A percentile compares a stretch with the other conserved stretches of the same genome.
Evolutionary conservation across 2,329 filamentous ascomycete genomes (phyloP).

Genomic region (Microsporum canis): DNA sequence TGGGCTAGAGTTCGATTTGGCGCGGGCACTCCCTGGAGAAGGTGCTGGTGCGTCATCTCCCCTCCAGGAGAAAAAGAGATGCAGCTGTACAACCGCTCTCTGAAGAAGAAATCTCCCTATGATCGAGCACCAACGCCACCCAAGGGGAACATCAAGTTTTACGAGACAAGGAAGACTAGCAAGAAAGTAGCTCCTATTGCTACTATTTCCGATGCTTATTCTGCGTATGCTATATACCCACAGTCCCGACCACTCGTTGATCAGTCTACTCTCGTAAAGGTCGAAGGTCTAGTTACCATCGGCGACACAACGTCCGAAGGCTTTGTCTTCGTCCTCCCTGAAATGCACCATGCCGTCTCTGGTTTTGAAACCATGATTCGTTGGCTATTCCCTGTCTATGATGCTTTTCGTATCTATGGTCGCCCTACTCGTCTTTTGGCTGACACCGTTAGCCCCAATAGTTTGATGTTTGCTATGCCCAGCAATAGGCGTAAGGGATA

Average conservation of each 20-base stretch:
- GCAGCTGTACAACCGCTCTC: conserved; percentile 67
- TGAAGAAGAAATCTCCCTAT: conserved; percentile 74
- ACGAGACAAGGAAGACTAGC: conserved; percentile 72
- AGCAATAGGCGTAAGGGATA: conserved; percentile 81
- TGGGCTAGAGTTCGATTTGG: conserved; percentile 95
- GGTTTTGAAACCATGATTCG: conserved; percentile 93
- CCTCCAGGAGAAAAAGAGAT: conserved; percentile 91
- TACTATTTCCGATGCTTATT: conserved; percentile 79
- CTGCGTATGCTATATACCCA: conserved; percentile 90
- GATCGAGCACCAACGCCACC: conserved; percentile 59
- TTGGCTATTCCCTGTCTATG: conserved; percentile 86
- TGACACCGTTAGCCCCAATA: conserved; percentile 73
- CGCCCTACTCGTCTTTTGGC: conserved; percentile 77
- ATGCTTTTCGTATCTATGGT: conserved; percentile 84
- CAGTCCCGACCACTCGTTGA: conserved; percentile 90
- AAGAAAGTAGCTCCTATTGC: conserved; percentile 88
- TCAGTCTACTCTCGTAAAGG: conserved; percentile 83
- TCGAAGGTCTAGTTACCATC: conserved; percentile 83
- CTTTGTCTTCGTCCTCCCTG: conserved; percentile 96
- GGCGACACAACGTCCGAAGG: conserved; percentile 60
- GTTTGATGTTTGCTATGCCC: conserved; percentile 97
- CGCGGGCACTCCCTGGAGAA: conserved; percentile 87
- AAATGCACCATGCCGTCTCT: conserved; percentile 77
- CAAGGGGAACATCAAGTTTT: conserved; percentile 89
- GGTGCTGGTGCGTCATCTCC: conserved; percentile 90